Conservation (phyloP, 441 rosid species). For the Manihot esculenta region DNA sequence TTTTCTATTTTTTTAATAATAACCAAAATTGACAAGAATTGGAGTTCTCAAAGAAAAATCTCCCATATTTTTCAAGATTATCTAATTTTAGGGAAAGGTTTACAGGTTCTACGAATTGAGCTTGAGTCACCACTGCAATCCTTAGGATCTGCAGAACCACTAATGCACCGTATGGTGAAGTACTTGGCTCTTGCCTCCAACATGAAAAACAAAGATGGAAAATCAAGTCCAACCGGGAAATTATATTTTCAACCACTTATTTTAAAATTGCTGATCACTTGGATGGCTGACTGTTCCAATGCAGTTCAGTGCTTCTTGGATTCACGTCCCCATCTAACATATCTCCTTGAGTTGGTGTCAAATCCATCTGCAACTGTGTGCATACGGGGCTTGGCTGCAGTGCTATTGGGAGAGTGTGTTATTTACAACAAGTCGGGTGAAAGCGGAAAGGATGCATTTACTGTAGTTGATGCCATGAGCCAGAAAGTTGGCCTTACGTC, state of each 20-base stretch:
- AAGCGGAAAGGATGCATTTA: constrained; percentile 72
- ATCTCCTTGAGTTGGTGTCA: constrained; percentile 76
- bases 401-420: constrained; percentile 83
- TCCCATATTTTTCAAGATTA: not conserved
- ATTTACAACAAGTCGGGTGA: constrained; percentile 73
- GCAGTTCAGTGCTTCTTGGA: constrained; percentile 92
- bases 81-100: constrained; percentile 20
- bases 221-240: constrained; percentile 43
- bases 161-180: constrained; percentile 86
- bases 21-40: not conserved
- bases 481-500: constrained; percentile 89
- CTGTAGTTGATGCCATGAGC: constrained; percentile 80
- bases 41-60: not conserved
- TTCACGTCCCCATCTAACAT: constrained; percentile 84
- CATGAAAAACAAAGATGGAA: constrained; percentile 72
- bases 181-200: constrained; percentile 88
- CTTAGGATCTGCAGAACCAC: constrained; percentile 82
- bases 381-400: constrained; percentile 75
- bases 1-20: not conserved
- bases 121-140: constrained; percentile 73
- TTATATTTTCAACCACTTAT: constrained; percentile 70
- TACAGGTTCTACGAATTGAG: constrained; percentile 78
- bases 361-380: constrained; percentile 64
- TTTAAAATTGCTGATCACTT: constrained; percentile 83
- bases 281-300: constrained; percentile 79